phyloP scores from a whole-genome alignment of 2,329 filamentous ascomycete species.

The Fusarium anguioides region DNA sequence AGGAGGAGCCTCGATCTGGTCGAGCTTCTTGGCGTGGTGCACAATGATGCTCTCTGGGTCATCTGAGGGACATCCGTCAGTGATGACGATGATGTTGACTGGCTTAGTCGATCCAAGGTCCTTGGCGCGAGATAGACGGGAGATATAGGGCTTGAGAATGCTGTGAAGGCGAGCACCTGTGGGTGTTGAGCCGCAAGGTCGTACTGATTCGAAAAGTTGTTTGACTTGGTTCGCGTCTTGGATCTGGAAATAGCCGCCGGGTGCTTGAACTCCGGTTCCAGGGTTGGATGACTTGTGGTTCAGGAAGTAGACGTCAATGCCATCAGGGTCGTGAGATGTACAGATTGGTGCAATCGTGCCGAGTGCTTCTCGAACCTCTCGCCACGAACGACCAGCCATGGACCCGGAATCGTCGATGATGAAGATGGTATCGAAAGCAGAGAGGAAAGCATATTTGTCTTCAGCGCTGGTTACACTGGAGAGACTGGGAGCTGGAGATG shows the following conservation, averaged over 20 bases:
- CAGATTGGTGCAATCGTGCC: slow-evolving; percentile 83
- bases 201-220: slow-evolving; percentile 75
- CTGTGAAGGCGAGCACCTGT: slow-evolving; percentile 77
- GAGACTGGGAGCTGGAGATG: slow-evolving; percentile 27
- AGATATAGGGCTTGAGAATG: slow-evolving; percentile 80
- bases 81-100: slow-evolving; percentile 92
- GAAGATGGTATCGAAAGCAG: slow-evolving; percentile 86
- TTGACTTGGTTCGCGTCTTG: slow-evolving; percentile 67
- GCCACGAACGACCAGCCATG: slow-evolving; percentile 84
- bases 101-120: slow-evolving; percentile 70
- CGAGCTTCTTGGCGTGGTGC: slow-evolving; percentile 74
- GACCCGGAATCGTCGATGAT: slow-evolving; percentile 92
- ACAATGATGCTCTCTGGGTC: slow-evolving; percentile 80
- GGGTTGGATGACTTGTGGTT: slow-evolving; percentile 68
- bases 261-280: slow-evolving; percentile 53
- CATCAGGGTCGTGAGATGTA: slow-evolving; percentile 80
- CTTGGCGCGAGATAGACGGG: slow-evolving; percentile 50
- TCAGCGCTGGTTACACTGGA: slow-evolving; percentile 59
- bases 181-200: slow-evolving; percentile 75
- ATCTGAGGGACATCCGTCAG: slow-evolving; percentile 85
- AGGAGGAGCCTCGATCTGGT: slow-evolving; percentile 73
- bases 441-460: slow-evolving; percentile 80
- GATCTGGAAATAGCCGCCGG: slow-evolving; percentile 73
- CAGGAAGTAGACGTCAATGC: slow-evolving; percentile 91
- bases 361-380: slow-evolving; percentile 77